phyloP scores from a whole-genome alignment of 257 asterid genomes.

The Primulina tabacum region DNA sequence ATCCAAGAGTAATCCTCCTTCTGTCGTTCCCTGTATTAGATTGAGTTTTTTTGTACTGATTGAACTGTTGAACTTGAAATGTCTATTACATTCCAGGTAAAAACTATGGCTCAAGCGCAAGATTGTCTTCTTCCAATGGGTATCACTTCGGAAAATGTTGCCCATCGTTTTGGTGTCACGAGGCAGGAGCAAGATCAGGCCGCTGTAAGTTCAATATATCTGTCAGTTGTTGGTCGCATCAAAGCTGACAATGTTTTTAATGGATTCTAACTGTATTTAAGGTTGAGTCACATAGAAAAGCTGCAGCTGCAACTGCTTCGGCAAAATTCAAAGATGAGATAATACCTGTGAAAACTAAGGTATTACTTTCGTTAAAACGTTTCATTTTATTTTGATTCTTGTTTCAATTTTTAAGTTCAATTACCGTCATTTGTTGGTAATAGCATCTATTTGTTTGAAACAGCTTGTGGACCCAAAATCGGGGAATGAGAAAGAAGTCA shows the following conservation, averaged over 20 bases:
- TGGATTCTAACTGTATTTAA: constrained; percentile 26
- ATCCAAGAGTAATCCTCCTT: constrained; percentile 66
- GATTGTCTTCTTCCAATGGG: constrained; percentile 99
- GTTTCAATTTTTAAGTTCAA: background rate
- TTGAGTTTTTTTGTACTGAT: constrained; percentile 3
- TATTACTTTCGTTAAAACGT: constrained; percentile 17
- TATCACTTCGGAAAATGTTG: constrained; percentile 95
- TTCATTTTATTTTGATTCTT: background rate
- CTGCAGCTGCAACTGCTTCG: constrained; percentile 96
- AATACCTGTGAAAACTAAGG: constrained; percentile 86
- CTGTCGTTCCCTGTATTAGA: constrained; percentile 10
- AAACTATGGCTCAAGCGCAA: constrained; percentile 77
- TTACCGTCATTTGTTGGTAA: constrained; percentile 1
- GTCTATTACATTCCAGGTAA: constrained; percentile 47
- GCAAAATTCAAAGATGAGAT: constrained; percentile 96
- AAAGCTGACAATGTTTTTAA: background rate
- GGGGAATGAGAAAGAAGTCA: constrained; percentile 85
- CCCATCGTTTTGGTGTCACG: constrained; percentile 84
- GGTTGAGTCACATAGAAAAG: constrained; percentile 95
- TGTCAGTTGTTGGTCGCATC: constrained; percentile 8
- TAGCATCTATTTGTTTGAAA: constrained; percentile 20
- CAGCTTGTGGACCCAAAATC: constrained; percentile 95
- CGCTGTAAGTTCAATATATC: constrained; percentile 62
- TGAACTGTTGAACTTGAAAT: constrained; percentile 8
- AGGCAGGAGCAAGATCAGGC: constrained; percentile 98